Conservation (phyloP, 306 rosid genomes). For the Hippophae gyantsensis region DNA sequence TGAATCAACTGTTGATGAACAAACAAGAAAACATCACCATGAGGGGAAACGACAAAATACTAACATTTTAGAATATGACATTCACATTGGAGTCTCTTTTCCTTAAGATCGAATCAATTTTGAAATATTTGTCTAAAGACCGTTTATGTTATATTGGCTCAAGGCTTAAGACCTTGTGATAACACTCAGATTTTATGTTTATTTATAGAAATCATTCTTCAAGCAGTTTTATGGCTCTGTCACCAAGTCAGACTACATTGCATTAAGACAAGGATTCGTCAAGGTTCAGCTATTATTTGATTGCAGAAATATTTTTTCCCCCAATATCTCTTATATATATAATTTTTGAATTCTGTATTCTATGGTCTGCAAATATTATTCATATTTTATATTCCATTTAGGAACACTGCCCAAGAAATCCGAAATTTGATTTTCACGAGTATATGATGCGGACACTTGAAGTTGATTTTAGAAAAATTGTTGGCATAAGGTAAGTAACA, state of each 20-base stretch:
- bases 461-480: conserved; percentile 59
- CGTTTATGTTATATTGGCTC: neutral
- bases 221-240: conserved; percentile 79
- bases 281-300: conserved; percentile 32
- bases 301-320: neutral
- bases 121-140: too few species aligned
- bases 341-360: neutral
- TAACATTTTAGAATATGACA: too few species aligned
- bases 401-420: conserved; percentile 27
- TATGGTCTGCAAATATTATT: neutral
- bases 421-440: conserved; percentile 36
- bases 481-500: conserved; percentile 65
- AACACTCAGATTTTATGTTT: conserved; percentile 9
- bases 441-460: conserved; percentile 59
- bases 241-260: conserved; percentile 55
- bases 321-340: too few species aligned
- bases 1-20: neutral
- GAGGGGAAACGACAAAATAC: too few species aligned
- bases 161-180: neutral
- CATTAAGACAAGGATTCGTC: conserved; percentile 70
- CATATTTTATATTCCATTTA: conserved; percentile 12
- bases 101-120: too few species aligned
- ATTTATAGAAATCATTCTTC: conserved; percentile 59
- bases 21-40: neutral
- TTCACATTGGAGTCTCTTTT: too few species aligned